Evolutionary conservation across 2,329 filamentous ascomycete species (phyloP).

Genomic region (Aspergillus pseudotamarii): DNA sequence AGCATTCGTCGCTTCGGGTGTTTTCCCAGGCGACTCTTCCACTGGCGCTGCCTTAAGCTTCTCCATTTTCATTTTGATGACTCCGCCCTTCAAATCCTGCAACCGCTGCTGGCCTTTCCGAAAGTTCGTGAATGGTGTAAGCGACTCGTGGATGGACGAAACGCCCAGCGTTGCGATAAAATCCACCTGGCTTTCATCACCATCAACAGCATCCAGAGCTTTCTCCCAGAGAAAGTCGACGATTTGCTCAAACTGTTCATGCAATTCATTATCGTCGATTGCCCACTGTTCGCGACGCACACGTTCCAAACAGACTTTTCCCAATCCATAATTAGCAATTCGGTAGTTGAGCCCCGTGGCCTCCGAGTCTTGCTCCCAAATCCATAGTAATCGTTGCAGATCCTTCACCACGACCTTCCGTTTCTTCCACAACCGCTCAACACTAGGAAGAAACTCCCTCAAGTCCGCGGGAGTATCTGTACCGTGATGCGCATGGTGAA

Average conservation of each 20-base stretch:
- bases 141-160: conserved; percentile 40
- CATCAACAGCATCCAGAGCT: conserved; percentile 36
- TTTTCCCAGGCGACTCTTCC: conserved; percentile 25
- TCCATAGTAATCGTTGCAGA: conserved; percentile 66
- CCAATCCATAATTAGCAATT: conserved; percentile 45
- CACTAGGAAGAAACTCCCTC: conserved; percentile 60
- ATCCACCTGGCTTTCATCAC: conserved; percentile 36
- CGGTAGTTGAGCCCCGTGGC: conserved; percentile 32
- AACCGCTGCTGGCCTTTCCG: conserved; percentile 45
- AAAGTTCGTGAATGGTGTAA: conserved; percentile 37
- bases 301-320: conserved; percentile 42
- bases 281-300: conserved; percentile 16
- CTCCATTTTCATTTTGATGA: conserved; percentile 40
- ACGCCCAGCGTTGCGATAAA: conserved; percentile 38
- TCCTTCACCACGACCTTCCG: conserved; percentile 67
- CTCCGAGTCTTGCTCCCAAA: conserved; percentile 52
- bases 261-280: conserved; percentile 48
- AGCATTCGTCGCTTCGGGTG: conserved; percentile 29
- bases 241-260: conserved; percentile 53
- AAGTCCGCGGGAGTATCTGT: conserved; percentile 65
- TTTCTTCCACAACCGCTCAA: conserved; percentile 73
- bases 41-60: conserved; percentile 28
- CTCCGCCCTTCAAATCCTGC: conserved; percentile 44
- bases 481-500: conserved; percentile 73
- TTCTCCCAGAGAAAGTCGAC: conserved; percentile 50